Conservation (phyloP, 352 stramenopile species). For the Thalassiosira exigua region DNA sequence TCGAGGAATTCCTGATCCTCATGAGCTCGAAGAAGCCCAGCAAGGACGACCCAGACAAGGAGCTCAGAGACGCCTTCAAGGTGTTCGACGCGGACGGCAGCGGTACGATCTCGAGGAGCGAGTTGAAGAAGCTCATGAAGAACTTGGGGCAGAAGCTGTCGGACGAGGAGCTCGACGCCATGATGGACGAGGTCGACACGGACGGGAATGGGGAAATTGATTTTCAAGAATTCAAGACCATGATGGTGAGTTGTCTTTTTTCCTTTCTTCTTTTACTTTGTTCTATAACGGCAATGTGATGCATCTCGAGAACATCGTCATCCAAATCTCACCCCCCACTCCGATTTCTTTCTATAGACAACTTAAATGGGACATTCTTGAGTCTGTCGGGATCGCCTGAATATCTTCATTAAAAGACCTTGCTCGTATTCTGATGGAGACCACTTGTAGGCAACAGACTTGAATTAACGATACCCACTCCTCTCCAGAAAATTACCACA, state of each 20-base stretch:
- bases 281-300: no score
- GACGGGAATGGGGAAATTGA: conserved; percentile 83
- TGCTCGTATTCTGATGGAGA: no score
- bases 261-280: no score
- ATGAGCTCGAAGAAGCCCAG: conserved; percentile 97
- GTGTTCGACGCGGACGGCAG: conserved; percentile 83
- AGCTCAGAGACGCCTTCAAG: conserved; percentile 81
- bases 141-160: conserved; percentile 76
- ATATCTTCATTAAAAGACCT: no score
- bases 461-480: no score
- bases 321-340: no score
- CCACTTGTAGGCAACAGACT: no score
- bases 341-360: no score
- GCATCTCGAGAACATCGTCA: no score
- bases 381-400: no score
- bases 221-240: conserved; percentile 84
- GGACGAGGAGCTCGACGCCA: conserved; percentile 79
- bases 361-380: no score
- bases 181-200: conserved; percentile 84
- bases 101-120: conserved; percentile 74
- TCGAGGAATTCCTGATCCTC: conserved; percentile 99
- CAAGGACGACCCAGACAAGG: conserved; percentile 74
- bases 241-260: conserved; percentile 68
- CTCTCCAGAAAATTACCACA: no score
- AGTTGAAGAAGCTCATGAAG: conserved; percentile 83